Base-by-base conservation (phyloP, 73 alveolate genomes). In the Paramecium sexaurelia region DNA sequence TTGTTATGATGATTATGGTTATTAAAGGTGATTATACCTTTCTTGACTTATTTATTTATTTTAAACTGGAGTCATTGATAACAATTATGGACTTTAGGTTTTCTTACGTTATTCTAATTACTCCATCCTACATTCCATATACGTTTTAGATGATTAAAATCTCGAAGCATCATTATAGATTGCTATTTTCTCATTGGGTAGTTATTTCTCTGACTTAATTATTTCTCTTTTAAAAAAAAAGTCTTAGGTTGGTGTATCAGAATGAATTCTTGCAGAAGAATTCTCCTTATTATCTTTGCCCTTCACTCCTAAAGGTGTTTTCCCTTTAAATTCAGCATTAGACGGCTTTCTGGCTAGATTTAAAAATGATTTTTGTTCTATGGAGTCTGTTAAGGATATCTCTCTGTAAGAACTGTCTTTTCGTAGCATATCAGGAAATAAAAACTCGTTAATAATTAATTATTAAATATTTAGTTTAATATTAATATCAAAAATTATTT, bases 361-460 rank as follows among this genome's bases (percentile, higher is more conserved):
- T 36, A 71, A 71, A 37, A 71, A 71, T 71, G 86, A 71, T 71
- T 71, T 71, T 17, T 71, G 86, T 24, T 71, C 86, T 7, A 71
- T 19, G 24, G 86, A 71, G 56, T 71, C 86, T 6, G 86, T 37
- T 35, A 71, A 32, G 43, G 86, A 71, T 71, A 71, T 71, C 26
- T 71, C 86, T 36, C 86, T 71, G 43, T 35, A 71, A 27, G 86
- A 71, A 36, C 57, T 35, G 86, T 71, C 86, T 40, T 71, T 71
- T 22, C 86, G 55, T 37, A 71, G 86, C 86, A 71, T 71, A 15
- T 71, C 35, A 71, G 35, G 43, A 33, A 71, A 35, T 20, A 71
- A 71, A 71, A 71, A 71, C 86, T 71, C 86, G 86, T 71, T 71
- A 71, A 71, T 71, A 71, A 71, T 37, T 71, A 33, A 71, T 71